phyloP scores from a whole-genome alignment of 2,329 filamentous ascomycete genomes.

The Xylariales sp. region DNA sequence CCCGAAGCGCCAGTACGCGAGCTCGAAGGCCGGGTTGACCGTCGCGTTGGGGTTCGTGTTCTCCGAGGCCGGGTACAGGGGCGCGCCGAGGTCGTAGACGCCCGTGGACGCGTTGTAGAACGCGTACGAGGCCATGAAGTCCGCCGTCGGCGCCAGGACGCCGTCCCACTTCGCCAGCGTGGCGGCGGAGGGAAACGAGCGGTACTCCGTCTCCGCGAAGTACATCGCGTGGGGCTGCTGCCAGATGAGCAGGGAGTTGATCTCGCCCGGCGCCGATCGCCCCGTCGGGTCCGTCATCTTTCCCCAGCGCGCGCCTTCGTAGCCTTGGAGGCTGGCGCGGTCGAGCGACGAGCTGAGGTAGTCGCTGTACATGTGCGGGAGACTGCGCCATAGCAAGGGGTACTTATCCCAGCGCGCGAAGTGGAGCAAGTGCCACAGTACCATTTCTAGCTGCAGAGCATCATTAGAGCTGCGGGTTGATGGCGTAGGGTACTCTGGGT shows the following conservation, averaged over 20 bases:
- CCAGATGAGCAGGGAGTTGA: slow-evolving; percentile 71
- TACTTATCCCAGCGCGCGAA: slow-evolving; percentile 63
- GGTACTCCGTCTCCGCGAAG: slow-evolving; percentile 68
- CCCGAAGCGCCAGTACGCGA: slow-evolving; percentile 71
- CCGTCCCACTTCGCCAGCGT: slow-evolving; percentile 65
- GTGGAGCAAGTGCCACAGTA: slow-evolving; percentile 64
- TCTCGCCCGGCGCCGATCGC: slow-evolving; percentile 67
- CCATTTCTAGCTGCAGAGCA: slow-evolving; percentile 60
- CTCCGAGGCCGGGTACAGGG: slow-evolving; percentile 62
- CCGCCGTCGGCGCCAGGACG: slow-evolving; percentile 62
- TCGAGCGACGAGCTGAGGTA: slow-evolving; percentile 56
- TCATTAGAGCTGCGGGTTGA: slow-evolving; percentile 1
- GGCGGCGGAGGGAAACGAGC: slow-evolving; percentile 55
- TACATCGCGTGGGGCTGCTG: slow-evolving; percentile 72
- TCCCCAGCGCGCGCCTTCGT: slow-evolving; percentile 58
- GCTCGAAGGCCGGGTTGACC: slow-evolving; percentile 69
- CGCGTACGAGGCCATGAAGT: slow-evolving; percentile 70
- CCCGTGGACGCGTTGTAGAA: slow-evolving; percentile 64
- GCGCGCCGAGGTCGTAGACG: slow-evolving; percentile 62
- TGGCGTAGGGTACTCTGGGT: too few relatives aligned
- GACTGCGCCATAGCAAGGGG: slow-evolving; percentile 57
- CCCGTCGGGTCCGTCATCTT: slow-evolving; percentile 70
- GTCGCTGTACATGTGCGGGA: slow-evolving; percentile 59
- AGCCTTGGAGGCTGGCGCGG: slow-evolving; percentile 56
- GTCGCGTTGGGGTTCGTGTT: slow-evolving; percentile 69